These are phyloP conservation scores for Volvox africanus DNA, from an alignment of 139 green algal species.

Conservation along the genomic window DNA sequence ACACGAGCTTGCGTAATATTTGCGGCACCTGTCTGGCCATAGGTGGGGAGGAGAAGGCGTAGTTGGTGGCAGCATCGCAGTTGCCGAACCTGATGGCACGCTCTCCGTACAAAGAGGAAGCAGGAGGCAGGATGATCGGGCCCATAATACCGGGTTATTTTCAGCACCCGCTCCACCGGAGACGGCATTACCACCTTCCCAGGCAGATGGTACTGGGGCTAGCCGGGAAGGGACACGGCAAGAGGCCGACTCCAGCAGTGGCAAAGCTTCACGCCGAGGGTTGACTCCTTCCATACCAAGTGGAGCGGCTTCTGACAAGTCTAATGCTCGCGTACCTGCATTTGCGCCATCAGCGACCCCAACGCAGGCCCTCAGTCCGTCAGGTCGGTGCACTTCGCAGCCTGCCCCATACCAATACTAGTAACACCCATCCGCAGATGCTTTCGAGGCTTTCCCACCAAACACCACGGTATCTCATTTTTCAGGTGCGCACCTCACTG, in stretches of 20 bases:
- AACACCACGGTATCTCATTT: no score
- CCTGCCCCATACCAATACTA: no score
- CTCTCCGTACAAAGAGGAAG: neutral
- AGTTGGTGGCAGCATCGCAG: neutral
- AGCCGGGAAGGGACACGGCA: neutral
- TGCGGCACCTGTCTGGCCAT: neutral
- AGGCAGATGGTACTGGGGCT: neutral
- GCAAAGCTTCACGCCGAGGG: neutral
- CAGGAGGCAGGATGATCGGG: neutral
- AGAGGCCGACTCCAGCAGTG: neutral
- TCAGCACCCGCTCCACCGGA: neutral
- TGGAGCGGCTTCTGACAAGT: neutral
- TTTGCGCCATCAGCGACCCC: neutral
- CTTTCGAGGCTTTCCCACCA: no score
- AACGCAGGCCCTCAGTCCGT: neutral
- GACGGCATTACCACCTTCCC: neutral
- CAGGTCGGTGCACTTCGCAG: neutral
- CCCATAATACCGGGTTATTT: neutral
- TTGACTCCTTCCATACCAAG: neutral
- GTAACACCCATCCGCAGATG: no score
- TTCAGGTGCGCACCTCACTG: no score
- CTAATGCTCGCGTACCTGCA: neutral
- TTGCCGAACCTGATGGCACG: neutral
- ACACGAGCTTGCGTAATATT: no score
- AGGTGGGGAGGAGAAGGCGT: constrained; percentile 8